phyloP scores from a whole-genome alignment of 768 basidiomycete species.

The Pleurotus citrinopileatus region DNA sequence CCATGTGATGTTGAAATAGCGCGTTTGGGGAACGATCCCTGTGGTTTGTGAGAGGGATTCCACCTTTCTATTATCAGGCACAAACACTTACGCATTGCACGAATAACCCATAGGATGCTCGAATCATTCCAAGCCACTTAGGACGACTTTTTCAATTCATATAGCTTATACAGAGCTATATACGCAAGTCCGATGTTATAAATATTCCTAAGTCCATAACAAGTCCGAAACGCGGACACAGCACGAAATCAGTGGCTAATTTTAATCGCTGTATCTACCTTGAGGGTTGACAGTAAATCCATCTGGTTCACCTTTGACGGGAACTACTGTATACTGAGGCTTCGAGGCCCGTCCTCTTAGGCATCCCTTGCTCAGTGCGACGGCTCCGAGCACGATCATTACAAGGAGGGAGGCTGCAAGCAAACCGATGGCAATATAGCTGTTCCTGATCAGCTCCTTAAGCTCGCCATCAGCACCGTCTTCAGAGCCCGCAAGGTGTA shows the following conservation, averaged over 20 bases:
- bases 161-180: too few species aligned
- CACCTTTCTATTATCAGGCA: too few species aligned
- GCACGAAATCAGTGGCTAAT: not conserved
- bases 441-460: conserved; percentile 5
- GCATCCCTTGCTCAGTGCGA: not conserved
- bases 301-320: not conserved
- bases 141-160: too few species aligned
- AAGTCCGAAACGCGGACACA: not conserved
- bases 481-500: not conserved
- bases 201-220: not conserved
- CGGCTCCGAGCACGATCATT: not conserved
- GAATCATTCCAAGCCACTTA: too few species aligned
- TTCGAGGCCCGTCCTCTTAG: conserved; percentile 3
- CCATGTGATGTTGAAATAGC: too few species aligned
- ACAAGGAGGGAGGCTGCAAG: not conserved
- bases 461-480: not conserved
- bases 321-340: not conserved
- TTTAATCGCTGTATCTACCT: not conserved
- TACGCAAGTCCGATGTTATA: too few species aligned
- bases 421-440: not conserved
- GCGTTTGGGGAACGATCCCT: too few species aligned
- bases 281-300: not conserved
- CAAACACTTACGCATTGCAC: too few species aligned
- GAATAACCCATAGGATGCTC: too few species aligned
- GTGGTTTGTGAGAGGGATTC: too few species aligned